These are phyloP conservation scores for Ophiostoma ulmi DNA, from an alignment of 2,329 filamentous ascomycete species.

Conservation along the genomic window DNA sequence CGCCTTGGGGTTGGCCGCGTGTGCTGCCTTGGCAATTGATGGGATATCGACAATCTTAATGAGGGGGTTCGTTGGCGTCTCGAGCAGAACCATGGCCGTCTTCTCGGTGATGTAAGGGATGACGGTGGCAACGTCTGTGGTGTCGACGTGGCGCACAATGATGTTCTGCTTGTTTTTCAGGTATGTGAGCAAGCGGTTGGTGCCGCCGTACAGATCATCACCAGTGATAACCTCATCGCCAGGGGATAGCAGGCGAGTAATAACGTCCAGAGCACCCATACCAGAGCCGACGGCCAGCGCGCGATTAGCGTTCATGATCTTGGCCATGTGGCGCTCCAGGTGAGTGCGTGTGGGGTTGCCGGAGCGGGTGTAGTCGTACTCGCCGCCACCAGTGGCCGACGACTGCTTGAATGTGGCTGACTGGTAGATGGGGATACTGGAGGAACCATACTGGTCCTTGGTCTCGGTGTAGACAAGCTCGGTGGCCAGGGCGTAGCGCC, in stretches of 20 bases:
- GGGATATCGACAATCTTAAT: conserved; percentile 97
- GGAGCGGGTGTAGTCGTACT: conserved; percentile 98
- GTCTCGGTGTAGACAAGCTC: conserved; percentile 95
- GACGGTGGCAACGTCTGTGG: conserved; percentile 71
- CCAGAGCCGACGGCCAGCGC: conserved; percentile 91
- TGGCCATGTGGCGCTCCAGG: conserved; percentile 91
- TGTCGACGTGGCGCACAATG: conserved; percentile 92
- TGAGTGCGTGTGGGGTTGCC: conserved; percentile 96
- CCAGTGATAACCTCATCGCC: conserved; percentile 97
- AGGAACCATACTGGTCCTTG: conserved; percentile 94
- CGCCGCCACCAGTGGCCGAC: conserved; percentile 71
- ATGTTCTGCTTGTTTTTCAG: conserved; percentile 85
- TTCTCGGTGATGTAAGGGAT: conserved; percentile 64
- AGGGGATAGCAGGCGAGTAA: conserved; percentile 80
- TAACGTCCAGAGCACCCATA: conserved; percentile 96
- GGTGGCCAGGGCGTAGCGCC: conserved; percentile 86
- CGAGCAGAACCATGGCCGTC: conserved; percentile 91
- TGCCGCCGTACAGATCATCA: conserved; percentile 93
- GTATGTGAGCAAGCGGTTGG: conserved; percentile 88
- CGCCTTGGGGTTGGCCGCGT: conserved; percentile 70
- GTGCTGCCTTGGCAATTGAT: conserved; percentile 68
- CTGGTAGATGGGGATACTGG: conserved; percentile 96
- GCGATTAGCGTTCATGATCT: conserved; percentile 95
- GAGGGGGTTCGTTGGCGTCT: conserved; percentile 93
- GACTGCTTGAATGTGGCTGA: conserved; percentile 97